Percentiles rank a stretch among this genome's conserved stretches.
Conservation (phyloP, 805 yeast genomes). For the Saturnispora quitensis region DNA sequence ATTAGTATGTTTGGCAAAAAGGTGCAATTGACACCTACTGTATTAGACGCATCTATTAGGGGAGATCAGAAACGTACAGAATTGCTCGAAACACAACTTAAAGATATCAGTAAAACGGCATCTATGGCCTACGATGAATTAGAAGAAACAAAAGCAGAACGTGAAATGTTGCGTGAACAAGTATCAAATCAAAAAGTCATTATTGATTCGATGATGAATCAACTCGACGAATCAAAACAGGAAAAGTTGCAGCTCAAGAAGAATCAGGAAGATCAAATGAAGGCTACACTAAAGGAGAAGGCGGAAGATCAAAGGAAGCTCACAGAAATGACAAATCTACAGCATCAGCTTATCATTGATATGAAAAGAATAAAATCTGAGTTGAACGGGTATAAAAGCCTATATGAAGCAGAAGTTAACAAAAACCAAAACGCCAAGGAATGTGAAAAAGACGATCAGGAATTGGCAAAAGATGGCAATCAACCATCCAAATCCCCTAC, state of each 20-base stretch:
- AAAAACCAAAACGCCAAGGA: background rate
- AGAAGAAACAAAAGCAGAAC: conserved; percentile 18
- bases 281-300: background rate
- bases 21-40: conserved; percentile 14
- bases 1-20: background rate
- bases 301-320: background rate
- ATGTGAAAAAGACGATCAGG: background rate
- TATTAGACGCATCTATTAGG: conserved; percentile 15
- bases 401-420: background rate
- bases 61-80: conserved; percentile 20
- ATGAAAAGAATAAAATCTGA: conserved; percentile 5
- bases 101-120: conserved; percentile 21
- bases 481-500: background rate
- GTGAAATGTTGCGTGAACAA: conserved; percentile 21
- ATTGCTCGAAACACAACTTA: conserved; percentile 17
- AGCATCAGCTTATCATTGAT: conserved; percentile 1
- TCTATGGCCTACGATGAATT: conserved; percentile 21
- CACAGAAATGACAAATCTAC: conserved; percentile 4
- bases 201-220: conserved; percentile 17
- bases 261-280: conserved; percentile 8
- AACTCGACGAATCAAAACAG: conserved; percentile 12
- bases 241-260: conserved; percentile 3
- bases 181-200: conserved; percentile 21
- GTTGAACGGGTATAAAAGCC: conserved; percentile 1
- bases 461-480: background rate